Evolutionary conservation across 2,329 filamentous ascomycete genomes (phyloP).

Genomic region (Cladophialophora exuberans): DNA sequence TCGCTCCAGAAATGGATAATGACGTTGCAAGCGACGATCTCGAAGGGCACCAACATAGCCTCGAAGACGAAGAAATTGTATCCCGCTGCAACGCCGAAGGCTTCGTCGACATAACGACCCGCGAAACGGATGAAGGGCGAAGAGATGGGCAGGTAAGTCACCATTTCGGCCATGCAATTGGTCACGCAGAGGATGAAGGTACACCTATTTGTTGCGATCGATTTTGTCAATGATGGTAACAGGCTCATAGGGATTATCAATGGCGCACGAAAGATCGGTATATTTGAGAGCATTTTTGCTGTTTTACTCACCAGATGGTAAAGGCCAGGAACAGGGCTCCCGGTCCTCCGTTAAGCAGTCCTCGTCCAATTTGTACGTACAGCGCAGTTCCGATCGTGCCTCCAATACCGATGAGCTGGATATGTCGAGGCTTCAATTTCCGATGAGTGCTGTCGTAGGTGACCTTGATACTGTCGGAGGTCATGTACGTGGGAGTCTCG

Average conservation of each 20-base stretch:
- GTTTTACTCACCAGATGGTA: constrained; percentile 51
- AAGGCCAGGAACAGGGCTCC: constrained; percentile 50
- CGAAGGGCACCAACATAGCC: constrained; percentile 56
- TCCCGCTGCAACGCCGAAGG: constrained; percentile 51
- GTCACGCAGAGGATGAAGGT: constrained; percentile 50
- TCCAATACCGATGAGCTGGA: constrained; percentile 52
- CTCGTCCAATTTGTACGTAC: constrained; percentile 48
- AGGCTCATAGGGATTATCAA: no score
- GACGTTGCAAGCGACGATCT: constrained; percentile 55
- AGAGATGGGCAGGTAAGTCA: constrained; percentile 53
- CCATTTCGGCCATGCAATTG: constrained; percentile 55
- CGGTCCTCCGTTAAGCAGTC: constrained; percentile 46
- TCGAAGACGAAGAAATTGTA: constrained; percentile 59
- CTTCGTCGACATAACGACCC: constrained; percentile 53
- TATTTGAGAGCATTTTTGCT: not conserved
- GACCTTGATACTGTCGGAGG: constrained; percentile 19
- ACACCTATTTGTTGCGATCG: constrained; percentile 40
- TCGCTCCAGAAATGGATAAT: constrained; percentile 56
- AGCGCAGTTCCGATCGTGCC: constrained; percentile 50
- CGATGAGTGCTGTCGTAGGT: constrained; percentile 33
- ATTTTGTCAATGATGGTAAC: not conserved
- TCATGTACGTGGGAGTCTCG: constrained; percentile 4
- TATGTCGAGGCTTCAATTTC: constrained; percentile 49
- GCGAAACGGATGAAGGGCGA: constrained; percentile 52
- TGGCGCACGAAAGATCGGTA: no score